Percentiles rank a stretch among this genome's conserved stretches.
Conservation (phyloP, 2,329 filamentous ascomycete species). For the Cladosporium sp. region DNA sequence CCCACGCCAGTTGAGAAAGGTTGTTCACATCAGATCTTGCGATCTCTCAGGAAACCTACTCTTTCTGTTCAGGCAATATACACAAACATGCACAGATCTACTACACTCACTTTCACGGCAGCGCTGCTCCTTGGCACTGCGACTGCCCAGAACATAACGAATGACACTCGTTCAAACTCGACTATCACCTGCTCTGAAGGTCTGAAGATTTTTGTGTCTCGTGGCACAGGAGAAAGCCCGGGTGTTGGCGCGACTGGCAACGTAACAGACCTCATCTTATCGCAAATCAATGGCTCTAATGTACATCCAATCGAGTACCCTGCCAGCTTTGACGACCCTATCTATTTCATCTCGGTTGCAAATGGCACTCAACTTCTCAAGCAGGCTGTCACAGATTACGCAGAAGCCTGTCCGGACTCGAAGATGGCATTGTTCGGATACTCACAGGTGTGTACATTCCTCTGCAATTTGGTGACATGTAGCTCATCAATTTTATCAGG, state of each 20-base stretch:
- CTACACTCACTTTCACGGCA: not conserved
- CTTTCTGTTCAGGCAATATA: not conserved
- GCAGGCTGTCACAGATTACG: not conserved
- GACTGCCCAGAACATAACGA: not conserved
- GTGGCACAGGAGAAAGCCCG: not conserved
- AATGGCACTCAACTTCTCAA: conserved; percentile 5
- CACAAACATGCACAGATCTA: not conserved
- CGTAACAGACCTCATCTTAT: not conserved
- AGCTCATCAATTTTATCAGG: not conserved
- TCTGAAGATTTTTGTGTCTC: not conserved
- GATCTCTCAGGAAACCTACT: not conserved
- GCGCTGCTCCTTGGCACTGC: not conserved
- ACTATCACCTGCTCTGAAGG: not conserved
- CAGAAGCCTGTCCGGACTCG: conserved; percentile 1
- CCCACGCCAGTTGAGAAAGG: not conserved
- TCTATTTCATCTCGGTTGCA: not conserved
- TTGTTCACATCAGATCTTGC: not conserved
- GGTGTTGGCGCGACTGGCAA: not conserved
- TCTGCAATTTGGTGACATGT: not conserved
- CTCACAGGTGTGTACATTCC: not conserved
- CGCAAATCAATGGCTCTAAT: conserved; percentile 3
- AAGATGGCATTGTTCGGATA: conserved; percentile 5
- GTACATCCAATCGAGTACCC: not conserved
- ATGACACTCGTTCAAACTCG: not conserved
- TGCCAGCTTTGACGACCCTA: not conserved